These are phyloP conservation scores for Chrysosporium queenslandicum DNA, from an alignment of 2,329 filamentous ascomycete genomes.

Conservation along the genomic window DNA sequence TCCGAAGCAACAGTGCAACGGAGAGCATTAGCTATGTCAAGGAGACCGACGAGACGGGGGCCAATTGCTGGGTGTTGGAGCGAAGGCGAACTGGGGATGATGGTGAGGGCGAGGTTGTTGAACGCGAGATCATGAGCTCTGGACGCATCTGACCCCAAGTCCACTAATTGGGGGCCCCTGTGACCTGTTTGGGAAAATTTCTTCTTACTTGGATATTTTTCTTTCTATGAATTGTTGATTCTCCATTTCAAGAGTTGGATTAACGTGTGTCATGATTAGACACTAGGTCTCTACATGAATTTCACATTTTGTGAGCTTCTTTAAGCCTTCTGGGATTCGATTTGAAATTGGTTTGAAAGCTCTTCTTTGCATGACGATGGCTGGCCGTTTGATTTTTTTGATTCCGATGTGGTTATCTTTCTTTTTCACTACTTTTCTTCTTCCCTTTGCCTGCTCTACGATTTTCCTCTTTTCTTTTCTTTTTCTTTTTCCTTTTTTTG, in stretches of 20 bases:
- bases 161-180: no score
- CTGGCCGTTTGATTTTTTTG: not conserved
- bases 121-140: conserved; percentile 23
- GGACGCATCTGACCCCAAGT: conserved; percentile 20
- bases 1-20: conserved; percentile 27
- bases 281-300: not conserved
- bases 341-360: not conserved
- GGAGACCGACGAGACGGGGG: conserved; percentile 23
- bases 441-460: not conserved
- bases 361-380: not conserved
- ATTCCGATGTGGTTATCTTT: not conserved
- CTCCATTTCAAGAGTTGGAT: not conserved
- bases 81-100: conserved; percentile 27
- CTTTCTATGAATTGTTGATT: no score
- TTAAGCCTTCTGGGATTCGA: not conserved
- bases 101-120: conserved; percentile 28
- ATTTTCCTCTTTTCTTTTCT: not conserved
- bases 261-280: not conserved
- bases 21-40: conserved; percentile 31
- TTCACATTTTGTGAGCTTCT: not conserved
- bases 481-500: not conserved
- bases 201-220: not conserved
- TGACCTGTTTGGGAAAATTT: not conserved
- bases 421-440: conserved; percentile 16
- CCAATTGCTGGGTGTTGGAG: conserved; percentile 30